These are phyloP conservation scores for Parachaetomium inaequale DNA, from an alignment of 495 filamentous ascomycete species.

Conservation along the genomic window DNA sequence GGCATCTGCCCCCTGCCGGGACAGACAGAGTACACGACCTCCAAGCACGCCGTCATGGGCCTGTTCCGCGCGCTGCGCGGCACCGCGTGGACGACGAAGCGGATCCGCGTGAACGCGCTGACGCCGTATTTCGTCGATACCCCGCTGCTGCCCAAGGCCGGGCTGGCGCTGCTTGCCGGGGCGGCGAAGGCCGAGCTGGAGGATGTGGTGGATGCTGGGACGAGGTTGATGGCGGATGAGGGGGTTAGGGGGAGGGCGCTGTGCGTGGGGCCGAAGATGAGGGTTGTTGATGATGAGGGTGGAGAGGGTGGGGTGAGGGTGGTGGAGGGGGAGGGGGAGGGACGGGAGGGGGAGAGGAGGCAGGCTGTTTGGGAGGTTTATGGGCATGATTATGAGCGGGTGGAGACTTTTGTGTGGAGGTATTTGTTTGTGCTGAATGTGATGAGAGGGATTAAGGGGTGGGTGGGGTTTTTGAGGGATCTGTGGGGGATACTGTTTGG, in stretches of 20 bases:
- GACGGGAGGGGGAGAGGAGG: slow-evolving; percentile 6
- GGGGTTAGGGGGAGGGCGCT: slow-evolving; percentile 50
- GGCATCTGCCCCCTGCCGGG: slow-evolving; percentile 46
- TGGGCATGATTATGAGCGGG: slow-evolving; percentile 55
- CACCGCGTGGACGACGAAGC: slow-evolving; percentile 37
- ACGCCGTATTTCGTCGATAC: slow-evolving; percentile 68
- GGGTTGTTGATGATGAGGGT: slow-evolving; percentile 28
- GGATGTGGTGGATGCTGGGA: slow-evolving; percentile 45
- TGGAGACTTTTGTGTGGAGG: slow-evolving; percentile 48
- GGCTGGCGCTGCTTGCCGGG: slow-evolving; percentile 52
- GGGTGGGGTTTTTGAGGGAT: slow-evolving; percentile 48
- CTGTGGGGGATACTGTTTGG: slow-evolving; percentile 32
- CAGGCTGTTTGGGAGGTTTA: slow-evolving; percentile 52
- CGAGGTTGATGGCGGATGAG: slow-evolving; percentile 45
- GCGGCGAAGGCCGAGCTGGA: slow-evolving; percentile 46
- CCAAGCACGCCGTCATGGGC: slow-evolving; percentile 64
- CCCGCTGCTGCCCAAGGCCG: slow-evolving; percentile 45
- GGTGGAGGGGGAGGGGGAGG: background rate
- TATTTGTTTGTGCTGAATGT: slow-evolving; percentile 49
- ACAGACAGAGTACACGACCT: slow-evolving; percentile 52
- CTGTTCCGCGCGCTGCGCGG: slow-evolving; percentile 56
- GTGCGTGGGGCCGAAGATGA: slow-evolving; percentile 51
- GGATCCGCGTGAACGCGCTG: slow-evolving; percentile 58
- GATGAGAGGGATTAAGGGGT: slow-evolving; percentile 44
- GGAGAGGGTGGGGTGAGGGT: background rate